Percentiles rank a stretch among this genome's conserved stretches.
Conservation (phyloP, 1,284 basidiomycete species). For the Trametes polyzona region DNA sequence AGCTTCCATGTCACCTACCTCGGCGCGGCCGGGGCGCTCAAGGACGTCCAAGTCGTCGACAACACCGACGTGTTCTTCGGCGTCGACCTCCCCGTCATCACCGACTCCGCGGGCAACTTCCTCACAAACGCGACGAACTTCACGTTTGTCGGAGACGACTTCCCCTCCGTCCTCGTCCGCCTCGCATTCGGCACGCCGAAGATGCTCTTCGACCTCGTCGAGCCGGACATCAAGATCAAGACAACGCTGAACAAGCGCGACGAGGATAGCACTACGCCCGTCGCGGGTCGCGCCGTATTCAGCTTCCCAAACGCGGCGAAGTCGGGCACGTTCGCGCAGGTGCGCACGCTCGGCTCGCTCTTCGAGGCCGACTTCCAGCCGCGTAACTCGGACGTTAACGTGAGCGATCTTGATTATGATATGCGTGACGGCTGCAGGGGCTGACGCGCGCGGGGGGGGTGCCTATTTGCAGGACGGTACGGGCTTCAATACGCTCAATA, state of each 20-base stretch:
- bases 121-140: conserved; percentile 49
- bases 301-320: conserved; percentile 27
- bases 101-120: conserved; percentile 45
- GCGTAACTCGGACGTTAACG: conserved; percentile 43
- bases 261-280: conserved; percentile 6
- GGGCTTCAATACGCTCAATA: conserved; percentile 43
- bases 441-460: conserved; percentile 7
- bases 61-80: conserved; percentile 52
- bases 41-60: conserved; percentile 53
- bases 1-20: conserved; percentile 54
- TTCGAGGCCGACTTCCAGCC: conserved; percentile 41
- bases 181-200: conserved; percentile 59
- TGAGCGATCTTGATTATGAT: conserved; percentile 18
- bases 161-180: conserved; percentile 48
- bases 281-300: conserved; percentile 22
- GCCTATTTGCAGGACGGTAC: conserved; percentile 35
- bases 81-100: conserved; percentile 44
- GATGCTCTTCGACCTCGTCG: conserved; percentile 50
- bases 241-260: conserved; percentile 37
- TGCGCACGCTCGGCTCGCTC: conserved; percentile 46
- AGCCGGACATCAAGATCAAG: conserved; percentile 33
- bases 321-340: conserved; percentile 36
- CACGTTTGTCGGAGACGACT: conserved; percentile 52
- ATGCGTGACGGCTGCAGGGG: conserved; percentile 13
- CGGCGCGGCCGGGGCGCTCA: conserved; percentile 50